These are phyloP conservation scores for Monosporascus cannonballus DNA, from an alignment of 2,329 filamentous ascomycete species.

Conservation along the genomic window DNA sequence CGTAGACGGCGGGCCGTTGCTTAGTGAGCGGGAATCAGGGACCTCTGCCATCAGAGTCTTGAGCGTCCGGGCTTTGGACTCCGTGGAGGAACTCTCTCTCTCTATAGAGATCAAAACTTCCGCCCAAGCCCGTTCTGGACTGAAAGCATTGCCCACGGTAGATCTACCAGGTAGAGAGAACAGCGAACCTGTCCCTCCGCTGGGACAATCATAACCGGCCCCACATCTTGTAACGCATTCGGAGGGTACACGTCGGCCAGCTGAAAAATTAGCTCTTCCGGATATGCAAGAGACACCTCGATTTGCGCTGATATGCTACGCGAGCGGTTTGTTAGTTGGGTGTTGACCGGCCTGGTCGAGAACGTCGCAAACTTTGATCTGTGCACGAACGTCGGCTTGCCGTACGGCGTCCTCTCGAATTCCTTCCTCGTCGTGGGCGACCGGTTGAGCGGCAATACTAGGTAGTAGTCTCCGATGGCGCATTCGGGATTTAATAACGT, in stretches of 20 bases:
- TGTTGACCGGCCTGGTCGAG: not conserved
- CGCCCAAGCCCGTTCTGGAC: not conserved
- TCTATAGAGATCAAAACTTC: not conserved
- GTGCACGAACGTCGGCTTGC: not conserved
- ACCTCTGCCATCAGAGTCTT: not conserved
- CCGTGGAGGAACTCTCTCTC: constrained; percentile 4
- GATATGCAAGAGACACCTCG: not conserved
- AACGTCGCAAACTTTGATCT: not conserved
- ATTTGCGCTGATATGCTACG: not conserved
- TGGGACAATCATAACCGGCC: not conserved
- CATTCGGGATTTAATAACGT: not conserved
- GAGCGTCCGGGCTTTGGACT: not conserved
- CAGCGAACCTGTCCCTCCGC: not conserved
- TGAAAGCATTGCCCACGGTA: not conserved
- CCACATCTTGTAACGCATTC: not conserved
- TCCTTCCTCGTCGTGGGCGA: not conserved
- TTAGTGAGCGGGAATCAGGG: not conserved
- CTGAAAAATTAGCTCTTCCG: not conserved
- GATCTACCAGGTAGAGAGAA: not conserved
- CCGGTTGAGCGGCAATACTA: not conserved
- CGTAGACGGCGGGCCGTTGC: not conserved
- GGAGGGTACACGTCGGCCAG: not conserved
- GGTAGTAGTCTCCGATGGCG: not conserved
- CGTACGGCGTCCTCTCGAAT: not conserved
- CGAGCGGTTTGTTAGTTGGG: not conserved